Evolutionary conservation across 306 rosid genomes (phyloP).

Genomic region (Notholithocarpus densiflorus): DNA sequence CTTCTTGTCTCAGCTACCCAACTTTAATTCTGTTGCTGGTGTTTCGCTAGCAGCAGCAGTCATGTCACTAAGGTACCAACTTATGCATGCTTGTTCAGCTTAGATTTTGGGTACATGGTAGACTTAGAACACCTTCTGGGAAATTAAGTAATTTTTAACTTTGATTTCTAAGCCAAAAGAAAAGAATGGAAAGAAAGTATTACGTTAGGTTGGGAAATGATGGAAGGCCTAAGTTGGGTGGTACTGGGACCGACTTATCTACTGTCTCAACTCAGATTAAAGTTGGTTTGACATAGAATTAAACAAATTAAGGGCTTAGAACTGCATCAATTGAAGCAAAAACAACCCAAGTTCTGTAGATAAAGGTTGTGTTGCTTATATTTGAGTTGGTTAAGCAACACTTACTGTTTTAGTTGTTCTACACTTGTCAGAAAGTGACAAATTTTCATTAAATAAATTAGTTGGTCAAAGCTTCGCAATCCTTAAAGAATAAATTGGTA

Average conservation of each 20-base stretch:
- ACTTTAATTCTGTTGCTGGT: conserved; percentile 87
- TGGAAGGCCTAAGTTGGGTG: neutral
- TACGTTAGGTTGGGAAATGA: conserved; percentile 2
- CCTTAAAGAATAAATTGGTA: neutral
- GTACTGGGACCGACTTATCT: neutral
- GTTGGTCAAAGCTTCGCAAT: neutral
- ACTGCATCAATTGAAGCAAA: neutral
- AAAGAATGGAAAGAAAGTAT: neutral
- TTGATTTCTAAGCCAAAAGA: conserved; percentile 17
- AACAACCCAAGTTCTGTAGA: neutral
- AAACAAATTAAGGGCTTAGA: neutral
- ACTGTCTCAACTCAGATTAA: neutral
- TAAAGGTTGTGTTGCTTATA: neutral
- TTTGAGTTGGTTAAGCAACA: neutral
- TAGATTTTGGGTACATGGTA: neutral
- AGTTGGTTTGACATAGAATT: neutral
- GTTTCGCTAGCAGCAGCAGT: conserved; percentile 94
- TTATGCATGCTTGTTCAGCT: conserved; percentile 6
- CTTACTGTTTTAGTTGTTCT: neutral
- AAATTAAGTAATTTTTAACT: conserved; percentile 5
- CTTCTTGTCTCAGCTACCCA: conserved; percentile 92
- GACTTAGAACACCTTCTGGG: neutral
- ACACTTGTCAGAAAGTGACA: neutral
- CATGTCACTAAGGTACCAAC: conserved; percentile 72
- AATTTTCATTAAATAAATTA: neutral